Conservation (phyloP, 495 filamentous ascomycete genomes). For the Penicillium pulvis region DNA sequence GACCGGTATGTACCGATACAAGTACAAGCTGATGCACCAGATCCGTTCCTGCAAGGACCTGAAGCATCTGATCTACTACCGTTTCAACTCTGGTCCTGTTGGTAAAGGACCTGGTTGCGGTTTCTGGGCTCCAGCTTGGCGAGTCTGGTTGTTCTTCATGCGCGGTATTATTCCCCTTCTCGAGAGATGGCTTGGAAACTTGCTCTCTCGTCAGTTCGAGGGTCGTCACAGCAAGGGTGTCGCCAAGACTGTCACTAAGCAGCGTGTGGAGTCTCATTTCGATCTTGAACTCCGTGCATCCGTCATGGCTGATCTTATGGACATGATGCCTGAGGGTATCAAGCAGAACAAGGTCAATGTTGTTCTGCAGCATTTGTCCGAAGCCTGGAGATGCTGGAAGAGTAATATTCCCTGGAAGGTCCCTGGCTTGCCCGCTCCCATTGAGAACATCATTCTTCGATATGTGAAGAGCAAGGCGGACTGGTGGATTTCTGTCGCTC, state of each 20-base stretch:
- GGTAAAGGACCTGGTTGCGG: constrained; percentile 98
- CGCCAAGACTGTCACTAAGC: constrained; percentile 98
- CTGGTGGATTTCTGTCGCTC: constrained; percentile 99
- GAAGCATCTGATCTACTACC: constrained; percentile 99
- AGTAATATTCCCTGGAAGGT: constrained; percentile 99
- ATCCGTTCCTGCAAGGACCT: constrained; percentile 99
- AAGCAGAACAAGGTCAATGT: constrained; percentile 99
- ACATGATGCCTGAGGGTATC: constrained; percentile 99
- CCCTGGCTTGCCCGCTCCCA: constrained; percentile 90
- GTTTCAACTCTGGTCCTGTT: constrained; percentile 97
- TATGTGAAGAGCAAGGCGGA: constrained; percentile 99
- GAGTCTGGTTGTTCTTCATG: constrained; percentile 99
- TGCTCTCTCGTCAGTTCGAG: constrained; percentile 96
- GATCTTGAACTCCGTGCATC: constrained; percentile 97
- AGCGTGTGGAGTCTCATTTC: constrained; percentile 98
- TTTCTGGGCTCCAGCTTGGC: constrained; percentile 99
- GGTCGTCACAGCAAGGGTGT: constrained; percentile 99
- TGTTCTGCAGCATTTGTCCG: constrained; percentile 93
- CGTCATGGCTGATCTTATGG: constrained; percentile 98
- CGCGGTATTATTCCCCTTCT: constrained; percentile 95
- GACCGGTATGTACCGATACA: constrained; percentile 99
- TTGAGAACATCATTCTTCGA: constrained; percentile 96
- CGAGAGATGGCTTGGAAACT: constrained; percentile 96
- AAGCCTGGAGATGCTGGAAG: constrained; percentile 99
- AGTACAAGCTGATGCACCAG: constrained; percentile 99